Evolutionary conservation across 1,284 basidiomycete genomes (phyloP), one percentile per base, ranked within the genome.

Genomic region (Cutaneotrichosporon mucoides): DNA sequence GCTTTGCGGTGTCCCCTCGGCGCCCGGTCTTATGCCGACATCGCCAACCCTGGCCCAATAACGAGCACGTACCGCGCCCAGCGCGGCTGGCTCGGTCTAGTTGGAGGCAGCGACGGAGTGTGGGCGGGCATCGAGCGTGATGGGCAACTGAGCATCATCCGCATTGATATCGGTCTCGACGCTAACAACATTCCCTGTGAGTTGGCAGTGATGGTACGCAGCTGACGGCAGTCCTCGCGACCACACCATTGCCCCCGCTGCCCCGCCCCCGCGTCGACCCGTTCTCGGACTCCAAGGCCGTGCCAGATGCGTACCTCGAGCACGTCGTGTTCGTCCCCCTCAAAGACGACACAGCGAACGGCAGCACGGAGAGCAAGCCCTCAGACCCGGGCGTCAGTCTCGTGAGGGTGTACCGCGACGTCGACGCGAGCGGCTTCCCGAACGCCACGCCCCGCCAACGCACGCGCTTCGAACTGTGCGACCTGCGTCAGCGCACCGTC

Each of bases 61-160:
- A 49, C 41, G 2, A 42, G 44, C n/a, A 40, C 41, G 6, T 56
- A 47, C 42, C 51, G 52, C 11, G 64, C 64, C 9, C 50, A 62
- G 40, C 62, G 62, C 36, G 75, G 71, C 1, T 76, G 75, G 75
- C 61, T 72, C 44, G 70, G 68, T 1, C 53, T 68, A 41, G 68
- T 73, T 7, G 56, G 55, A 4, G 68, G 64, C 1, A 68, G 65
- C 55, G 55, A 69, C 34, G 71, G 67, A 6, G 68, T 73, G 4
- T 76, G 75, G 75, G 63, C 66, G 0, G 73, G 65, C 0, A 66
- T 69, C 40, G 69, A 71, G 52, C 52, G 45, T 4, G 63, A 64
- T n/a, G 68, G 65, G 11, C 63, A 68, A 44, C 46, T 66, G 1
- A 59, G 49, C 15, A 63, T 73, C 33, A 60, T 68, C 4, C 60